phyloP scores from a whole-genome alignment of 2,329 filamentous ascomycete genomes.

The Apiospora aurea region DNA sequence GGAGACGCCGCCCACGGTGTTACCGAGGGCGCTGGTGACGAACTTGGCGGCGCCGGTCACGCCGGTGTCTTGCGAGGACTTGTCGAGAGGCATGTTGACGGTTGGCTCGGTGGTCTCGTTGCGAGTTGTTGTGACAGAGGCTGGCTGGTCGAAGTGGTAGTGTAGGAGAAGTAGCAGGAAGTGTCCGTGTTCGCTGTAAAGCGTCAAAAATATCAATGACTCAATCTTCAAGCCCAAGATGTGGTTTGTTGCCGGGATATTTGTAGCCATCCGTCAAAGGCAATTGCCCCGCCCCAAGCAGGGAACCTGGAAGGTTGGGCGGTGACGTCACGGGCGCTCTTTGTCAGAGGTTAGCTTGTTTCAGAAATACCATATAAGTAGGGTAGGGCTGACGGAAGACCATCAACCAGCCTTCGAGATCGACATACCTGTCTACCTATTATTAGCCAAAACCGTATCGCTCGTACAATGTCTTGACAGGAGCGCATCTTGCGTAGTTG shows the following conservation, averaged over 20 bases:
- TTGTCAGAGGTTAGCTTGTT: constrained; percentile 6
- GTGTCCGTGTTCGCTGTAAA: background rate
- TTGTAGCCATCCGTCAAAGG: background rate
- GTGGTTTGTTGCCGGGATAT: background rate
- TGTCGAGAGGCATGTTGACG: constrained; percentile 21
- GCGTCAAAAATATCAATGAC: background rate
- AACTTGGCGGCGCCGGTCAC: constrained; percentile 43
- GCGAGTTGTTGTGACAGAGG: background rate
- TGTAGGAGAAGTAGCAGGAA: background rate
- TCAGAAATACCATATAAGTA: background rate
- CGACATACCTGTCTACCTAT: background rate
- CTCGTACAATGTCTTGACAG: background rate
- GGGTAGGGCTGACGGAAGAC: background rate
- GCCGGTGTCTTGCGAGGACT: constrained; percentile 22
- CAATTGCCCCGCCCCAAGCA: constrained; percentile 18
- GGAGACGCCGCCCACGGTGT: constrained; percentile 40
- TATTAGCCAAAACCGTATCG: background rate
- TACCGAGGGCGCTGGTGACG: constrained; percentile 43
- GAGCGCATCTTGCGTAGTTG: background rate
- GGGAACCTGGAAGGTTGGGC: background rate
- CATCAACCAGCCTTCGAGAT: background rate
- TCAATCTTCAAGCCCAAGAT: background rate
- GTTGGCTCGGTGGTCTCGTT: background rate
- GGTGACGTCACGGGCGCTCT: constrained; percentile 10
- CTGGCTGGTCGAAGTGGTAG: background rate